These are phyloP conservation scores for Vinca major DNA, from an alignment of 305 asterid genomes.

Conservation along the genomic window DNA sequence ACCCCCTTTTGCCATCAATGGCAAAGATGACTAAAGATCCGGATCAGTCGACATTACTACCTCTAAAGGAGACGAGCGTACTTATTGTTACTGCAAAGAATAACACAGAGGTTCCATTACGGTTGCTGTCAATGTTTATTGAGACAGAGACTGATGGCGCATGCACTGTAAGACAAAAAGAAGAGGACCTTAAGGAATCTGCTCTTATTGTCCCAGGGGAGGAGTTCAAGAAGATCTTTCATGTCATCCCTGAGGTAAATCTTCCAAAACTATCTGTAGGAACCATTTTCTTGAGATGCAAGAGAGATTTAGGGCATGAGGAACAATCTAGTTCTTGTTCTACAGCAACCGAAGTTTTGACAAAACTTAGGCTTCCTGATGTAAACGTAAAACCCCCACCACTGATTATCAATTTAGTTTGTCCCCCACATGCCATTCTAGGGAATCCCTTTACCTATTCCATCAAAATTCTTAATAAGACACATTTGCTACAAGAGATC, in stretches of 20 bases:
- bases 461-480: slow-evolving; percentile 50
- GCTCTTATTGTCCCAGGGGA: slow-evolving; percentile 71
- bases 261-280: slow-evolving; percentile 45
- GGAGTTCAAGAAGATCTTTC: slow-evolving; percentile 82
- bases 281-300: slow-evolving; percentile 67
- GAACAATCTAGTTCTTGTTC: slow-evolving; percentile 20
- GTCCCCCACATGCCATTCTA: slow-evolving; percentile 77
- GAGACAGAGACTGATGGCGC: slow-evolving; percentile 42
- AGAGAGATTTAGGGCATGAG: slow-evolving; percentile 36
- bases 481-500: slow-evolving; percentile 78
- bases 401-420: slow-evolving; percentile 52
- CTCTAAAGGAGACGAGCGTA: slow-evolving; percentile 61
- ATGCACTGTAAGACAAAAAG: slow-evolving; percentile 44
- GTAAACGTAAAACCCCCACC: slow-evolving; percentile 70
- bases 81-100: slow-evolving; percentile 69
- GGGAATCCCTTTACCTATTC: slow-evolving; percentile 61
- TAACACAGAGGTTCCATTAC: slow-evolving; percentile 77
- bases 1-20: slow-evolving; percentile 71
- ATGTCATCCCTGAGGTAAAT: slow-evolving; percentile 47
- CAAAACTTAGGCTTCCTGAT: slow-evolving; percentile 65
- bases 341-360: slow-evolving; percentile 38
- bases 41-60: slow-evolving; percentile 50
- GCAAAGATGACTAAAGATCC: slow-evolving; percentile 45
- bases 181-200: slow-evolving; percentile 37
- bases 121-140: slow-evolving; percentile 55